Evolutionary conservation across 257 asterid genomes (phyloP), one percentile per base, ranked within the genome.

Genomic region (Handroanthus guayacan): DNA sequence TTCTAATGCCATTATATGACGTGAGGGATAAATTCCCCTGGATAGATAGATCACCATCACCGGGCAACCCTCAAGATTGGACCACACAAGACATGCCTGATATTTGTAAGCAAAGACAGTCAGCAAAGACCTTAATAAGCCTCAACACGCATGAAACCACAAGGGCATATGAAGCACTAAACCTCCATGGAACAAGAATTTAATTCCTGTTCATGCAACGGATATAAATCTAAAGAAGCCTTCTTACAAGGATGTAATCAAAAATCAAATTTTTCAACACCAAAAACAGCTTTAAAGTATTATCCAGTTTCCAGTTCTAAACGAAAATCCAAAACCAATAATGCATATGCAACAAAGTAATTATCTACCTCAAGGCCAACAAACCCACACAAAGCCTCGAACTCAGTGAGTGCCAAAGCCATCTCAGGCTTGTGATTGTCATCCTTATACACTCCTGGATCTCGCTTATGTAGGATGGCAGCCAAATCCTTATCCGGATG

Each of bases 361-460:
- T 9, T 17, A 50, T 8, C 58, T 89, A 95, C 98, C 97, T 89
- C 89, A 62, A 86, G 82, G 77, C 86, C 86, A 71, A 88, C 79
- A 80, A 95, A 95, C 2, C 98, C 97, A 20, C 98, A 95, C 61
- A 95, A 78, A 51, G 97, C 93, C 87, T 90, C 97, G 61, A 92
- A 95, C 10, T 88, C 81, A 0, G 97, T 93, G 50, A 95, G 68
- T 0, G 99, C 98, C 86, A 95, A 86, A 54, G 98, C 97, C 96
- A 93, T 95, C 90, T 95, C 99, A 5, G 98, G 99, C 87, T 95
- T 95, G 87, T 95, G 99, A 86, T 93, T 93, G 38, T 78, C 97
- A 71, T 95, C 99, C 84, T 91, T 95, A 44, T 95, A 95, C 69
- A 85, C 71, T 16, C 60, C 86, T 3, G 98, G 98, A 57, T 84